Percentiles rank a stretch among this genome's conserved stretches.
These are phyloP conservation scores for Aristolochia contorta DNA, from an alignment of 164 flowering plant species.

Conservation along the genomic window DNA sequence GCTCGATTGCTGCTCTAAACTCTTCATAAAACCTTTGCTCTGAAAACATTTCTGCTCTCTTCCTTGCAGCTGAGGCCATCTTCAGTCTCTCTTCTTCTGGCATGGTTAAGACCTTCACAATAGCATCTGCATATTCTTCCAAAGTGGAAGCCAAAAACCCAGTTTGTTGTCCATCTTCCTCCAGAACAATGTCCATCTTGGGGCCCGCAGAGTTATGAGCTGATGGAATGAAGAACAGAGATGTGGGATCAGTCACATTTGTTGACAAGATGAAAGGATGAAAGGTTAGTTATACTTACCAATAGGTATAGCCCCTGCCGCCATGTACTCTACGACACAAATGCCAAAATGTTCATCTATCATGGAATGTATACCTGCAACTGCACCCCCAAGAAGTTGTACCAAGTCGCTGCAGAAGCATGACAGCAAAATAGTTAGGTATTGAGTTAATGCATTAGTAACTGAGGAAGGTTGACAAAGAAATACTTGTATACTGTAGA, in stretches of 20 bases:
- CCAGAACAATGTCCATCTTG: slow-evolving; percentile 82
- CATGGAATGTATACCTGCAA: slow-evolving; percentile 89
- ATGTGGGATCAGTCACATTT: neutral
- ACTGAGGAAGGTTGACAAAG: neutral
- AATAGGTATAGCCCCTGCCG: slow-evolving; percentile 93
- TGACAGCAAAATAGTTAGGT: neutral
- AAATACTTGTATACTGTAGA: neutral
- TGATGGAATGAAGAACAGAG: slow-evolving; percentile 7
- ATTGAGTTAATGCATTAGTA: neutral
- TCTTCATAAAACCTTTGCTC: slow-evolving; percentile 77
- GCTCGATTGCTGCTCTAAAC: slow-evolving; percentile 56
- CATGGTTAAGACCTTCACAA: slow-evolving; percentile 49
- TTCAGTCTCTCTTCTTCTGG: slow-evolving; percentile 47
- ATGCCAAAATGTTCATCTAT: slow-evolving; percentile 95
- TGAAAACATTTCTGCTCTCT: slow-evolving; percentile 61
- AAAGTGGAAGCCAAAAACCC: slow-evolving; percentile 68
- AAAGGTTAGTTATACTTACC: slow-evolving; percentile 31
- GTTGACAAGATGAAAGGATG: neutral
- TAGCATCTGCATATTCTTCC: slow-evolving; percentile 81
- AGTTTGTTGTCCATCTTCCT: slow-evolving; percentile 68
- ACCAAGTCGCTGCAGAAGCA: slow-evolving; percentile 69
- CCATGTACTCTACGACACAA: slow-evolving; percentile 91
- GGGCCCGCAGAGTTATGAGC: slow-evolving; percentile 98
- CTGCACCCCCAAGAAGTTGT: slow-evolving; percentile 66
- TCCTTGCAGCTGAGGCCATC: slow-evolving; percentile 83